Evolutionary conservation across 371 early-diverging fungal species (phyloP).

Genomic region (Mortierella sp.): DNA sequence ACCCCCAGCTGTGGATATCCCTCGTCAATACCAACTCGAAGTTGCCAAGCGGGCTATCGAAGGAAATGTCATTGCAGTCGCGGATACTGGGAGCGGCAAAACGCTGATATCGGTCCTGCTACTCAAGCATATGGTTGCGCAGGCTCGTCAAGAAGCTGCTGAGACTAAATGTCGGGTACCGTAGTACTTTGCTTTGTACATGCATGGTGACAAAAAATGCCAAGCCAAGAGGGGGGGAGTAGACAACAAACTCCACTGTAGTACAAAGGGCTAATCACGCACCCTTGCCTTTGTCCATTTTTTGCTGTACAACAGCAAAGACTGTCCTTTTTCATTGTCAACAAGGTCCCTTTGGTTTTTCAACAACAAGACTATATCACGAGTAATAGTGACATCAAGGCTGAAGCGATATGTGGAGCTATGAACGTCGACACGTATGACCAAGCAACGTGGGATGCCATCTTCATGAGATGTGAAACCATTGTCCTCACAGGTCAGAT

Average conservation of each 20-base stretch:
- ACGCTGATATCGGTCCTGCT: slow-evolving; percentile 88
- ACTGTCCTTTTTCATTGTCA: slow-evolving; percentile 82
- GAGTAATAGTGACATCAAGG: slow-evolving; percentile 69
- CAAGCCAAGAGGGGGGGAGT: no score
- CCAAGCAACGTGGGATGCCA: slow-evolving; percentile 65
- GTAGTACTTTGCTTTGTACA: no score
- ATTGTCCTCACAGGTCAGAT: slow-evolving; percentile 91
- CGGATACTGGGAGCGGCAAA: slow-evolving; percentile 93
- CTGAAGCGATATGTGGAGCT: slow-evolving; percentile 74
- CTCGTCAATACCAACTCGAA: slow-evolving; percentile 84
- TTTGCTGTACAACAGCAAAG: slow-evolving; percentile 5
- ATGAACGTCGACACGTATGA: slow-evolving; percentile 76
- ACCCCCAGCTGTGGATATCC: slow-evolving; percentile 30
- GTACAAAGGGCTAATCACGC: no score
- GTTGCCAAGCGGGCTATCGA: slow-evolving; percentile 72
- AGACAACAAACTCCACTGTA: no score
- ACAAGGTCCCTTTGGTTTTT: slow-evolving; percentile 83
- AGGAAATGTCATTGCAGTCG: slow-evolving; percentile 84
- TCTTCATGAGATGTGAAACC: slow-evolving; percentile 70
- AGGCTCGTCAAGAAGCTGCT: slow-evolving; percentile 55
- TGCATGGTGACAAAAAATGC: no score
- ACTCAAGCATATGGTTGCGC: slow-evolving; percentile 71
- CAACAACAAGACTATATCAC: slow-evolving; percentile 84
- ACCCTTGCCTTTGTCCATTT: no score
- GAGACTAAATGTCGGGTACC: slow-evolving; percentile 53